These are phyloP conservation scores for Erodium moschatum DNA, from an alignment of 441 rosid genomes.

Conservation along the genomic window DNA sequence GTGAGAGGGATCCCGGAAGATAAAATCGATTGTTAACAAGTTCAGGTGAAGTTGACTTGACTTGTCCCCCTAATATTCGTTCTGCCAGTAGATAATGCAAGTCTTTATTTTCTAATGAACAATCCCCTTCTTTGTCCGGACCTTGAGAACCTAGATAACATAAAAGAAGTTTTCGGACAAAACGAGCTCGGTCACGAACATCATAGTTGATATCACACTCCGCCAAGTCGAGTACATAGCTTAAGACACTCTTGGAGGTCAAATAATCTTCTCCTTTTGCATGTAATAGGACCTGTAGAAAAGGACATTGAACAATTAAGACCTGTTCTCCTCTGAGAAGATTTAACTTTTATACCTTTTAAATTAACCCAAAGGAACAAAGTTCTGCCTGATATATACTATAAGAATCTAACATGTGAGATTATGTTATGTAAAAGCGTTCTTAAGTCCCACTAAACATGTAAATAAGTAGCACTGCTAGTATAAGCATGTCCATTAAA, in stretches of 20 bases:
- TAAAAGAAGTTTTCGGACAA: constrained; percentile 51
- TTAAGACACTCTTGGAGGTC: constrained; percentile 39
- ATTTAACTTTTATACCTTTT: not conserved
- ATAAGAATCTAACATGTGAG: not conserved
- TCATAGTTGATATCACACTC: constrained; percentile 78
- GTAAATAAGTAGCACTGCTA: not conserved
- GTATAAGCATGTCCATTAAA: not conserved
- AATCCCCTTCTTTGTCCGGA: constrained; percentile 30
- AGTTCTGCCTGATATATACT: not conserved
- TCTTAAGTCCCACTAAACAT: not conserved
- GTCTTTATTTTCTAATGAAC: constrained; percentile 30
- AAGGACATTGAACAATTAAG: constrained; percentile 14
- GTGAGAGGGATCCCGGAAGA: constrained; percentile 96
- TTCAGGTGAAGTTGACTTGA: constrained; percentile 33
- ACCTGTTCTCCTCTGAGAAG: not conserved
- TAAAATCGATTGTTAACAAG: constrained; percentile 53
- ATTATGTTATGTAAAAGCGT: not conserved
- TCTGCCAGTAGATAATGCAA: constrained; percentile 37
- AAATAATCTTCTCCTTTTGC: constrained; percentile 45
- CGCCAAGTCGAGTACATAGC: constrained; percentile 79
- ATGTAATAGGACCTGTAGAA: constrained; percentile 44
- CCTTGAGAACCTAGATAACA: constrained; percentile 33
- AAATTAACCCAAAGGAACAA: constrained; percentile 3
- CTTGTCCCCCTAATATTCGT: constrained; percentile 46
- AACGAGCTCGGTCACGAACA: constrained; percentile 87